Evolutionary conservation across 2,329 filamentous ascomycete species (phyloP).

Genomic region (Magnaporthales sp.): DNA sequence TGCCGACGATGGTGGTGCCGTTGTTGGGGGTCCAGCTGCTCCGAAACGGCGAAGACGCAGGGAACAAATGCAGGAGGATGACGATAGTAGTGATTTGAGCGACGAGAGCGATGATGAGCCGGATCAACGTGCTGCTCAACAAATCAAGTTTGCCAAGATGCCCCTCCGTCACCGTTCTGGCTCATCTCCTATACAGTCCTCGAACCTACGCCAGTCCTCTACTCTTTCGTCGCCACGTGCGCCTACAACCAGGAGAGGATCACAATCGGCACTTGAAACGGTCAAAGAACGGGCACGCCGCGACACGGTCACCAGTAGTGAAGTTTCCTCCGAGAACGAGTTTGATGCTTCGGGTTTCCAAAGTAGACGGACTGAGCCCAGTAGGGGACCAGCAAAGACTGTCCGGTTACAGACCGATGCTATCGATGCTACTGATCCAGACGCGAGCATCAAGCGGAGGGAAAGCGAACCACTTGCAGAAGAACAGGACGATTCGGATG

Average conservation of each 20-base stretch:
- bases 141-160: conserved; percentile 96
- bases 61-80: conserved; percentile 75
- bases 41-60: conserved; percentile 57
- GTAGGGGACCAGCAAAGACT: conserved; percentile 46
- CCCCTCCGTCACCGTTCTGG: conserved; percentile 77
- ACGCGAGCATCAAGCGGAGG: conserved; percentile 31
- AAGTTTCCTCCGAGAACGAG: conserved; percentile 77
- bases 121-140: conserved; percentile 66
- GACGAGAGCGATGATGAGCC: conserved; percentile 77
- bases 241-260: conserved; percentile 50
- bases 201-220: conserved; percentile 48
- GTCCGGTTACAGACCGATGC: conserved; percentile 37
- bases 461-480: conserved; percentile 46
- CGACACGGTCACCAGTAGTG: conserved; percentile 74
- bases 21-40: conserved; percentile 50
- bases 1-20: conserved; percentile 63
- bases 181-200: conserved; percentile 74
- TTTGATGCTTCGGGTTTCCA: conserved; percentile 59
- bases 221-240: conserved; percentile 34
- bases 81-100: conserved; percentile 77
- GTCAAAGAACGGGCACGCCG: conserved; percentile 61
- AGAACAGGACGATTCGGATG: conserved; percentile 52
- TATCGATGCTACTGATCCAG: conserved; percentile 11
- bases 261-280: conserved; percentile 61
- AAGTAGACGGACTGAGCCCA: conserved; percentile 49